Percentiles rank a stretch among this genome's conserved stretches.
Conservation (phyloP, 2,329 filamentous ascomycete genomes). For the Biscogniauxia mediterranea region DNA sequence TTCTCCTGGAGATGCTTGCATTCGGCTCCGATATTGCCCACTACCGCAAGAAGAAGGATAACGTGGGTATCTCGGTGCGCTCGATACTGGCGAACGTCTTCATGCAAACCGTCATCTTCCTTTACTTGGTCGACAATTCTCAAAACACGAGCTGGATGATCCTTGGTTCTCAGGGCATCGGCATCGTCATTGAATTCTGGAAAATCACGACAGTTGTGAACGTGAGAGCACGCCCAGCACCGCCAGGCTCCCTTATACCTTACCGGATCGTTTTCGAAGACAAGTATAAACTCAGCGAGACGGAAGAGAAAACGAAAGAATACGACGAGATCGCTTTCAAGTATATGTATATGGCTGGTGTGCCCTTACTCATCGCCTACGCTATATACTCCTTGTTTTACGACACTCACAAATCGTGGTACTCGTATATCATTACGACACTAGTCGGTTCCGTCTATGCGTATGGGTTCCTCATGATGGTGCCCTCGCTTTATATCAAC, state of each 20-base stretch:
- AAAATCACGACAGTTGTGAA: conserved; percentile 96
- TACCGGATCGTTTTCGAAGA: conserved; percentile 87
- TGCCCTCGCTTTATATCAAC: conserved; percentile 96
- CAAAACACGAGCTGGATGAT: conserved; percentile 99
- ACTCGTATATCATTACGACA: conserved; percentile 91
- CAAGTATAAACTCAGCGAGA: conserved; percentile 93
- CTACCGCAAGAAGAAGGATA: conserved; percentile 99
- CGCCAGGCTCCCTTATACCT: conserved; percentile 69
- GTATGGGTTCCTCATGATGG: conserved; percentile 99
- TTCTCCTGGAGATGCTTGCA: conserved; percentile 91
- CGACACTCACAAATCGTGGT: conserved; percentile 96
- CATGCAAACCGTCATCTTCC: conserved; percentile 94
- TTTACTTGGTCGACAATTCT: conserved; percentile 96
- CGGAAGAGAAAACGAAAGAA: conserved; percentile 96
- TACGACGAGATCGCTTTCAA: conserved; percentile 98
- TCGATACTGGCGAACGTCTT: conserved; percentile 96
- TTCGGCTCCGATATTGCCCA: conserved; percentile 98
- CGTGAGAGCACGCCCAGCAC: conserved; percentile 71
- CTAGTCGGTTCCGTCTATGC: conserved; percentile 95
- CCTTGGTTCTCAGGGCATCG: conserved; percentile 84
- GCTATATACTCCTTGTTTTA: conserved; percentile 89
- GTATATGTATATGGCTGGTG: conserved; percentile 90
- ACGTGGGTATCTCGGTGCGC: conserved; percentile 91
- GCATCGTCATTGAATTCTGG: conserved; percentile 72
- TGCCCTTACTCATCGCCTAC: conserved; percentile 86